Conservation (phyloP, 371 early-diverging fungal species). For the Blyttiomyces sp. region DNA sequence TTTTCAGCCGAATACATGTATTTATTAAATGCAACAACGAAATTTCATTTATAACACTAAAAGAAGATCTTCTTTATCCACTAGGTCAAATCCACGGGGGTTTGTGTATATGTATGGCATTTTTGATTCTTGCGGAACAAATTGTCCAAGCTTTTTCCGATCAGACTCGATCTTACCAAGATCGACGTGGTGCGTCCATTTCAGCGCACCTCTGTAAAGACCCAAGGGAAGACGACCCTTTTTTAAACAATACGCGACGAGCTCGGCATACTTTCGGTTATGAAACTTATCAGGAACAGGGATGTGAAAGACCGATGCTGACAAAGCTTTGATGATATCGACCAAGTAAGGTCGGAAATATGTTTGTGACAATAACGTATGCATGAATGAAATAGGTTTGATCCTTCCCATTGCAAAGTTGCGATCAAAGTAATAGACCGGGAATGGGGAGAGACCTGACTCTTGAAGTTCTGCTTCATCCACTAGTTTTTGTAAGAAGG, state of each 20-base stretch:
- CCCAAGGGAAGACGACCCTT: conserved; percentile 38
- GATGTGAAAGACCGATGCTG: conserved; percentile 15
- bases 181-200: neutral
- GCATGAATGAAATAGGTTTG: conserved; percentile 35
- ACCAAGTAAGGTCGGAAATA: conserved; percentile 46
- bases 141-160: no score
- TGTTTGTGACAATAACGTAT: conserved; percentile 44
- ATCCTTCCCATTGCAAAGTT: conserved; percentile 48
- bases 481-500: conserved; percentile 34
- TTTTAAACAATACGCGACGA: conserved; percentile 22
- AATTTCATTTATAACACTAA: no score
- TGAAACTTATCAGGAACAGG: conserved; percentile 10
- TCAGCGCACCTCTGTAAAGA: conserved; percentile 21
- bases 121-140: neutral
- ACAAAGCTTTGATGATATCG: conserved; percentile 32
- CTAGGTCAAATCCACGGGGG: conserved; percentile 34
- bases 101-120: conserved; percentile 48
- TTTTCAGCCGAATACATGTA: no score
- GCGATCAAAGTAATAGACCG: conserved; percentile 45
- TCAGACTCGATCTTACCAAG: neutral
- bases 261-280: conserved; percentile 27
- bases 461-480: conserved; percentile 46
- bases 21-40: no score
- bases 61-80: conserved; percentile 31
- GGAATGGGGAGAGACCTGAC: conserved; percentile 38